These are phyloP conservation scores for Larix kaempferi DNA, from an alignment of 75 land plant species.

Conservation along the genomic window DNA sequence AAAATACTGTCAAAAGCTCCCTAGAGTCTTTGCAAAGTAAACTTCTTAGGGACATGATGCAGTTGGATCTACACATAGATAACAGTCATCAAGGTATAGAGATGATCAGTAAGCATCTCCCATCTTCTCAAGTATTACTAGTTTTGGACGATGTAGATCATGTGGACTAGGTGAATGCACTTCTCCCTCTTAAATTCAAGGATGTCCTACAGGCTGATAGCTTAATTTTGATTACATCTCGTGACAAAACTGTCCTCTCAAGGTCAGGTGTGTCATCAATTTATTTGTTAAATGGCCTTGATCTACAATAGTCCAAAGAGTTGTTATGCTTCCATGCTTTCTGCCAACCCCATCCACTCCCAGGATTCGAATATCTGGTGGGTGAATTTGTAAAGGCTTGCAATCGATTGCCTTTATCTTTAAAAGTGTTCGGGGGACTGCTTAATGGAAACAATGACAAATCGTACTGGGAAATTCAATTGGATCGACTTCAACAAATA, in stretches of 20 bases:
- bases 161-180: not conserved
- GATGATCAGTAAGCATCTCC: not conserved
- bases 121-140: not conserved
- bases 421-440: not conserved
- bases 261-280: not conserved
- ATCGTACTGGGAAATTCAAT: not conserved
- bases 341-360: not conserved
- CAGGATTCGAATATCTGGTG: not conserved
- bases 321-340: conserved; percentile 1
- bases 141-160: not conserved
- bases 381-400: not conserved
- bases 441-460: not conserved
- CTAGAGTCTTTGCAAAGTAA: not conserved
- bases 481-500: not conserved
- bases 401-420: not conserved
- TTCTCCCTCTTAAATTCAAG: not conserved
- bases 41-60: not conserved
- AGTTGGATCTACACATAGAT: not conserved
- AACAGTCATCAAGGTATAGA: not conserved
- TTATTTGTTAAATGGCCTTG: not conserved
- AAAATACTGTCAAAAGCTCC: not conserved
- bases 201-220: not conserved
- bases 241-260: not conserved
- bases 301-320: not conserved
- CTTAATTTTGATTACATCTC: not conserved